Base-by-base conservation (phyloP, 768 basidiomycete species). In the Mrakia blollopis region DNA sequence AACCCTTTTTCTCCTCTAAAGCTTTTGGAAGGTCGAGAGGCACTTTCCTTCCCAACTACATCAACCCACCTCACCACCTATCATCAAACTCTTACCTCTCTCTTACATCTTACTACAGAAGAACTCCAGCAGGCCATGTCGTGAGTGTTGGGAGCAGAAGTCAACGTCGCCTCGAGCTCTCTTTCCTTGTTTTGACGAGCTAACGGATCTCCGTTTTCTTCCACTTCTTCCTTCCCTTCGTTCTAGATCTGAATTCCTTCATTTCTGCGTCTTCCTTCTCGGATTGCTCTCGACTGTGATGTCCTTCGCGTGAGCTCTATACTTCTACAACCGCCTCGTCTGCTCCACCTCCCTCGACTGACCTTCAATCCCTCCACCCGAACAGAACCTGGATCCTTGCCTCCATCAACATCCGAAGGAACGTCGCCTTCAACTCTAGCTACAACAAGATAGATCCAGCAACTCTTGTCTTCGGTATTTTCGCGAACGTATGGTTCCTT, bases 371-470 rank as follows among this genome's bases (percentile, higher is more conserved):
- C 14, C 14, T 16, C 44, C 44, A 10, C 44, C 47, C 18, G 16
- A 4, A 18, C 16, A 50, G 47, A 3, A 50, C 47, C 47, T 50
- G 47, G 47, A 21, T 72, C 0, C 50, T 72, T 0, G 70, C 47
- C n/a, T 28, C 70, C 13, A 72, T 72, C 70, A 52, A 50, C 44
- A 72, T 72, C 35, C 70, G 70, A 28, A 25, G 37, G 7, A 72
- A 47, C 44, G 30, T 32, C 28, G 50, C 50, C 50, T 52, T 52
- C 47, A 32, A n/a, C 54, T 9, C 23, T 8, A 30, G 32, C 37
- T 72, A 54, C 32, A 35, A 35, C 32, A 57, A 35, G 14, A 72
- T 72, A 16, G 72, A 72, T 32, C 72, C 72, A 8, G 72, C 72
- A 6, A 57, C 54, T 9, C 35, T 72, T 28, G 72, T 72, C 32